Evolutionary conservation across 2,329 filamentous ascomycete genomes (phyloP), one percentile per base, ranked within the genome.

Genomic region (Trichoderma guizhouense): DNA sequence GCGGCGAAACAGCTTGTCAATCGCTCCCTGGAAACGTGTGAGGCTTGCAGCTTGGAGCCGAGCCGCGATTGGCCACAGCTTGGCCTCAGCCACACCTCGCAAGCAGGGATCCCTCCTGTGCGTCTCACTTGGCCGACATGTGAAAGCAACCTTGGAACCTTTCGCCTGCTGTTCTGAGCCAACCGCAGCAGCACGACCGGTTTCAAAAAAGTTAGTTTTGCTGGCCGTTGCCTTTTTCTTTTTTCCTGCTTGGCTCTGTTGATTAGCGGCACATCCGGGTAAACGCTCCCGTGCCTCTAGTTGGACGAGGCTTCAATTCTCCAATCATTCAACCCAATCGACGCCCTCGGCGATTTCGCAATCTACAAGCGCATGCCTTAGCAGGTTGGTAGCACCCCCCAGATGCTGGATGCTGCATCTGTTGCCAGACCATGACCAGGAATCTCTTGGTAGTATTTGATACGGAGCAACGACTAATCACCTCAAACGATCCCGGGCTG

Each of bases 121-220:
- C 14, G 55, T 61, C 36, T 69, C 8, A 65, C 62, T 53, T 53
- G 47, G 64, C 64, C 64, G 67, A 62, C 67, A 69, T 69, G 67
- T 69, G 62, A 64, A 71, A 65, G 39, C 26, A 21, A 30, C 43
- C n/a, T 51, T 51, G 18, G 43, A 11, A 9, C 15, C n/a, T 51
- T 47, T 51, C 43, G 51, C 58, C 60, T 70, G 24, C 71, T 65
- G 24, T 67, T 72, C 71, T 39, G 55, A 51, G 47, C 73, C 73
- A 74, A 72, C 72, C 72, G 66, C 73, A 71, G 69, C 64, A 21
- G 69, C 72, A 74, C 69, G 70, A 34, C 62, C n/a, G 61, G 34
- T 61, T 63, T 63, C 70, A 64, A 69, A 36, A 47, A 15, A 15
- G 18, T 26, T 62, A 15, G 36, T 24, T 71, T 60, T 36, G 47